Evolutionary conservation across 1,284 basidiomycete genomes (phyloP).

Genomic region (Xerocomus nothofagi): DNA sequence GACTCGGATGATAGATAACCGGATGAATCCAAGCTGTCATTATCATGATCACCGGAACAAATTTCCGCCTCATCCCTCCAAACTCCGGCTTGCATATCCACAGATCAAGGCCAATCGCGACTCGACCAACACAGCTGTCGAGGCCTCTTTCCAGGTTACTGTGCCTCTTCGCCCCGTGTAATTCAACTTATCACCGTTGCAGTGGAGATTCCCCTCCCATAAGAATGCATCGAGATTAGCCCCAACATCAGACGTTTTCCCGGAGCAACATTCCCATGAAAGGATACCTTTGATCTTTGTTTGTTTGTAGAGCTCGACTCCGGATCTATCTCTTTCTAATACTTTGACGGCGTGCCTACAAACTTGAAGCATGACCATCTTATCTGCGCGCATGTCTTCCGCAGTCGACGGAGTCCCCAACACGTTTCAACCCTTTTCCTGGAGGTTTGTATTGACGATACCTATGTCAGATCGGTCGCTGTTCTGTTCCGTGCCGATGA

Average conservation of each 20-base stretch:
- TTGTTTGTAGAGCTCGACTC: not conserved
- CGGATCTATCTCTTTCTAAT: not conserved
- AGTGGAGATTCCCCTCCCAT: not conserved
- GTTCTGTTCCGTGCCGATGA: not conserved
- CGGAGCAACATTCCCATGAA: not conserved
- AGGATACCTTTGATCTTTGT: not conserved
- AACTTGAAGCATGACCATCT: not conserved
- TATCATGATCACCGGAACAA: slow-evolving; percentile 11
- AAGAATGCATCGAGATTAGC: slow-evolving; percentile 9
- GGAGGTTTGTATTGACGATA: not conserved
- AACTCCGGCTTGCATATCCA: not conserved
- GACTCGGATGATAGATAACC: slow-evolving; percentile 9
- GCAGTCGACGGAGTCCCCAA: slow-evolving; percentile 5
- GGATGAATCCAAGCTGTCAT: slow-evolving; percentile 5
- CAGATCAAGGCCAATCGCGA: slow-evolving; percentile 3
- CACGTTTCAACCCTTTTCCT: not conserved
- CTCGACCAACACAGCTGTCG: not conserved
- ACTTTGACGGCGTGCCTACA: not conserved
- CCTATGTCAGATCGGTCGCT: slow-evolving; percentile 2
- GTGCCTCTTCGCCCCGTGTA: slow-evolving; percentile 13
- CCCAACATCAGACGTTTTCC: slow-evolving; percentile 1
- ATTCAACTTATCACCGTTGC: slow-evolving; percentile 3
- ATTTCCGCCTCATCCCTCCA: slow-evolving; percentile 6
- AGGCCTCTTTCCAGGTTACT: slow-evolving; percentile 5
- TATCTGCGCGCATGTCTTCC: slow-evolving; percentile 1